These are phyloP conservation scores for Eucalyptus regnans DNA, from an alignment of 345 rosid species.

Conservation along the genomic window DNA sequence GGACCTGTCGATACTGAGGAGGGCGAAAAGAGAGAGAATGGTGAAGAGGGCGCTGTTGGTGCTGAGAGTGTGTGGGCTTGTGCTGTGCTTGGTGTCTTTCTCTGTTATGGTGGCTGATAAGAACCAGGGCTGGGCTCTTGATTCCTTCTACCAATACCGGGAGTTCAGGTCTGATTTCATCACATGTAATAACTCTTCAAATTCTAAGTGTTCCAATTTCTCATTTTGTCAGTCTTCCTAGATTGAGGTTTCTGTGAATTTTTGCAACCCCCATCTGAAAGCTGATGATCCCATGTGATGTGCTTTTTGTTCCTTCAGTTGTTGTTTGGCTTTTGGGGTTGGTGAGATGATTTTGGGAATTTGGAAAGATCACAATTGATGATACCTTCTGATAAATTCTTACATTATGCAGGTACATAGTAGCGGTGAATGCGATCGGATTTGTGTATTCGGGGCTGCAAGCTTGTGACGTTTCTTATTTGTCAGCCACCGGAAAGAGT, in stretches of 20 bases:
- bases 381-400: neutral
- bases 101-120: slow-evolving; percentile 74
- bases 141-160: slow-evolving; percentile 70
- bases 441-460: slow-evolving; percentile 65
- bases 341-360: neutral
- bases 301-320: neutral
- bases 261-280: neutral
- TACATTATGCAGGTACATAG: slow-evolving; percentile 46
- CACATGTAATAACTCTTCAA: neutral
- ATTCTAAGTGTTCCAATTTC: neutral
- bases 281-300: neutral
- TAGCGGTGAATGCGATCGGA: slow-evolving; percentile 68
- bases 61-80: slow-evolving; percentile 48
- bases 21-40: slow-evolving; percentile 23
- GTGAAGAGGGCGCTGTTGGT: slow-evolving; percentile 39
- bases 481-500: slow-evolving; percentile 33
- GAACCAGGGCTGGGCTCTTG: slow-evolving; percentile 85
- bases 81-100: slow-evolving; percentile 60
- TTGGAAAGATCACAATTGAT: neutral
- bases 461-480: slow-evolving; percentile 39
- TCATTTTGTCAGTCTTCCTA: neutral
- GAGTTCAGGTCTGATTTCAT: slow-evolving; percentile 49
- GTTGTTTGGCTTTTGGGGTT: neutral
- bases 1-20: slow-evolving; percentile 31
- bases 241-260: neutral